A percentile compares a stretch with the other conserved stretches of the same genome.
Evolutionary conservation across 768 basidiomycete genomes (phyloP).

Genomic region (Hysterangium stoloniferum): DNA sequence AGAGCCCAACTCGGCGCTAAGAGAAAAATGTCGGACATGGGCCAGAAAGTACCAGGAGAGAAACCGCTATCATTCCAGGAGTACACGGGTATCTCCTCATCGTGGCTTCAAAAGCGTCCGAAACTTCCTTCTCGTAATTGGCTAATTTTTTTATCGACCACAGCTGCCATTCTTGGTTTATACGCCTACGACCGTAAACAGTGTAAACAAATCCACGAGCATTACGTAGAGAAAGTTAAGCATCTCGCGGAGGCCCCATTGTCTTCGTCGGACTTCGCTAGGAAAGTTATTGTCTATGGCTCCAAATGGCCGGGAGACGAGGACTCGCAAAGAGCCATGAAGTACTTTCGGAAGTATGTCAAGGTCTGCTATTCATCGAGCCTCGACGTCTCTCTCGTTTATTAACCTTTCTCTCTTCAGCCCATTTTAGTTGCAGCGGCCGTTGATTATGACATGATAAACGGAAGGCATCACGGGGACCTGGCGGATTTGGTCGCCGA

Average conservation of each 20-base stretch:
- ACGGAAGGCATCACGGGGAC: slow-evolving; percentile 80
- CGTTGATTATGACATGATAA: slow-evolving; percentile 81
- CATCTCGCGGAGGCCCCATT: slow-evolving; percentile 65
- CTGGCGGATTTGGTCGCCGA: slow-evolving; percentile 70
- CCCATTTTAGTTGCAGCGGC: slow-evolving; percentile 92
- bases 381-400: slow-evolving; percentile 13
- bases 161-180: slow-evolving; percentile 58
- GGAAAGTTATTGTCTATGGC: slow-evolving; percentile 81
- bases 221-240: slow-evolving; percentile 75
- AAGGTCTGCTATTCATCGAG: slow-evolving; percentile 55
- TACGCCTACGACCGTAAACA: slow-evolving; percentile 84
- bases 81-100: slow-evolving; percentile 46
- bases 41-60: not conserved
- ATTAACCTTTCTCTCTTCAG: slow-evolving; percentile 33
- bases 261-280: slow-evolving; percentile 54
- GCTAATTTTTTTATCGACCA: slow-evolving; percentile 83
- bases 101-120: slow-evolving; percentile 80
- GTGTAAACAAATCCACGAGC: slow-evolving; percentile 68
- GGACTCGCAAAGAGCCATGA: slow-evolving; percentile 74
- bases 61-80: not conserved
- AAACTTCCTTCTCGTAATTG: slow-evolving; percentile 87
- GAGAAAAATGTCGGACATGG: not conserved
- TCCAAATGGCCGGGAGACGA: slow-evolving; percentile 94
- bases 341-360: slow-evolving; percentile 93
- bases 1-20: not conserved